phyloP scores from a whole-genome alignment of 805 yeast genomes.

The Suhomyces faveliae region DNA sequence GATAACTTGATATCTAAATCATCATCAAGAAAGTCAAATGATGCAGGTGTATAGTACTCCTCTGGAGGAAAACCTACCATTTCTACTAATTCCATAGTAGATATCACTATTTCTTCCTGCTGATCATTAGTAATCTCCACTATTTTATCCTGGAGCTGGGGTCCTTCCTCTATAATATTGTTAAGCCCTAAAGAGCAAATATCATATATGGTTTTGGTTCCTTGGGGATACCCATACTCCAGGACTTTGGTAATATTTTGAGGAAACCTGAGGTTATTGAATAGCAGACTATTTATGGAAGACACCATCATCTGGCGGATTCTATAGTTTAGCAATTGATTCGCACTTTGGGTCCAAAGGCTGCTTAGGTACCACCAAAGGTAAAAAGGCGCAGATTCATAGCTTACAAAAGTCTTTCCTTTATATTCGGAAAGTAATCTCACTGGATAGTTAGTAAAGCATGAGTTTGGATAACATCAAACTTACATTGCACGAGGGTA shows the following conservation, averaged over 20 bases:
- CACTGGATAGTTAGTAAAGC: neutral
- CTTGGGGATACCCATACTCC: too few species aligned
- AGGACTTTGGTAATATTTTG: too few species aligned
- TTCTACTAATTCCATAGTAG: neutral
- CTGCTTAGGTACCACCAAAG: neutral
- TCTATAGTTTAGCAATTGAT: neutral
- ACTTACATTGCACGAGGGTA: neutral
- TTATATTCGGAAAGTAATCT: neutral
- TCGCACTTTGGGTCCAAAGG: neutral
- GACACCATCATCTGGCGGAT: neutral
- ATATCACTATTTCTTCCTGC: neutral
- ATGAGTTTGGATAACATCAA: neutral
- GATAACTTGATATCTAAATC: neutral
- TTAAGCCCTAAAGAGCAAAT: too few species aligned
- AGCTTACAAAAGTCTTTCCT: neutral
- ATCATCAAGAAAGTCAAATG: neutral
- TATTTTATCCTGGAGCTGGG: too few species aligned
- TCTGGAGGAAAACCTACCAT: neutral
- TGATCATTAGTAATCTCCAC: neutral
- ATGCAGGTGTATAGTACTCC: neutral
- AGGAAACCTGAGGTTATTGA: too few species aligned
- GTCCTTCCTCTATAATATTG: too few species aligned
- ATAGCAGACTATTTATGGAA: neutral
- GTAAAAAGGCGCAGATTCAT: neutral
- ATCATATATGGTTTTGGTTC: too few species aligned